Conservation (phyloP, 352 stramenopile genomes). For the Pythium dissimile region DNA sequence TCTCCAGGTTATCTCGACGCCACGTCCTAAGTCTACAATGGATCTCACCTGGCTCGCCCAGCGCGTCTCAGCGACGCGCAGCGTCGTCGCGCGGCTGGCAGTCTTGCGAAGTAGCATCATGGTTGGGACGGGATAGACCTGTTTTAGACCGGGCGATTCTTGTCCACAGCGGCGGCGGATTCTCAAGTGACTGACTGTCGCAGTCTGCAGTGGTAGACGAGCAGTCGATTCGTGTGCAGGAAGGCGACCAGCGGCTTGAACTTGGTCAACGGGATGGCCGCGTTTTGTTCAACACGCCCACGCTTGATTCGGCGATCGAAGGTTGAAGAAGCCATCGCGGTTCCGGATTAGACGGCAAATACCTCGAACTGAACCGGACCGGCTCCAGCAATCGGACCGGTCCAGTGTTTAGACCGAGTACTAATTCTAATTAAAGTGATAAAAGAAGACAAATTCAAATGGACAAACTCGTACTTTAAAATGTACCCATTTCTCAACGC, state of each 20-base stretch:
- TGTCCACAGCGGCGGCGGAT: background rate
- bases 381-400: too few species aligned
- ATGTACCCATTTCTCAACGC: too few species aligned
- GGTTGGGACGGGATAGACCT: background rate
- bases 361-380: background rate
- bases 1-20: background rate
- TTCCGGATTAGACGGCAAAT: conserved; percentile 12
- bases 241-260: conserved; percentile 9
- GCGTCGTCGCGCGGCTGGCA: conserved; percentile 10
- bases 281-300: conserved; percentile 6
- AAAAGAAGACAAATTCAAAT: too few species aligned
- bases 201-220: conserved; percentile 11
- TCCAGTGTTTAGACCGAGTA: background rate
- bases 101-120: conserved; percentile 18
- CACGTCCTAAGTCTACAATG: background rate
- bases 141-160: too few species aligned
- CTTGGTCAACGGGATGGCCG: background rate
- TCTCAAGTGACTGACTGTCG: conserved; percentile 13
- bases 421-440: too few species aligned
- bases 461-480: too few species aligned
- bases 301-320: conserved; percentile 18
- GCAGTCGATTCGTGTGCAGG: conserved; percentile 12
- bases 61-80: conserved; percentile 14
- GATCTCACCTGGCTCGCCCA: conserved; percentile 13
- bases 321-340: conserved; percentile 18